Percentiles rank a stretch among this genome's conserved stretches.
Conservation (phyloP, 805 yeast species). For the Ogataea ganodermae region DNA sequence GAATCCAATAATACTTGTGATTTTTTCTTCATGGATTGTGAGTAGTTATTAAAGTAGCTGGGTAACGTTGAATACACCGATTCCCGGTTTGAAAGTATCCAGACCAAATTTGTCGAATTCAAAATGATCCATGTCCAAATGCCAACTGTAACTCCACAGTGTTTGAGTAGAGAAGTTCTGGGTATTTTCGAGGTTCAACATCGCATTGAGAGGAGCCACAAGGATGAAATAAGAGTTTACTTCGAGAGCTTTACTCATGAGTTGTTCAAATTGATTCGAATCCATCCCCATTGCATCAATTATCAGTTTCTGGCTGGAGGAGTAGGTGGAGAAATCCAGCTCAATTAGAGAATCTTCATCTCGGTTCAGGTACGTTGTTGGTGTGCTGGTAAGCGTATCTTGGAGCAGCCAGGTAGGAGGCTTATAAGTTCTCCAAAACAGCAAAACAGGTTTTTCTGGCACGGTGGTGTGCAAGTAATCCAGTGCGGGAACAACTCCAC, state of each 20-base stretch:
- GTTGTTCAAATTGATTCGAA: constrained; percentile 23
- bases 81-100: constrained; percentile 59
- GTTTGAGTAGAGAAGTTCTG: constrained; percentile 13
- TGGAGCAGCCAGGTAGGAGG: constrained; percentile 83
- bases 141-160: constrained; percentile 45
- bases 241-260: constrained; percentile 8
- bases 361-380: constrained; percentile 17
- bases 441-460: constrained; percentile 39
- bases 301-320: constrained; percentile 27
- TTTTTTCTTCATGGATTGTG: too few species aligned
- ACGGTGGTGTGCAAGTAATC: constrained; percentile 36
- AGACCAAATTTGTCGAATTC: constrained; percentile 46
- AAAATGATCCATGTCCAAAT: constrained; percentile 75
- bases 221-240: constrained; percentile 16
- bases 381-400: not conserved
- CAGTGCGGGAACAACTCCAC: constrained; percentile 78
- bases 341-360: constrained; percentile 28
- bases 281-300: constrained; percentile 52
- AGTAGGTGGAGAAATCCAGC: constrained; percentile 15
- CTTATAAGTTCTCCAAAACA: constrained; percentile 94
- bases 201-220: constrained; percentile 34
- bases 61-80: constrained; percentile 49
- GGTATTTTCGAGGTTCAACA: constrained; percentile 18
- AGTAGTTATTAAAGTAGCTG: not conserved
- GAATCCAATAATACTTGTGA: not conserved